Conservation (phyloP, 2,329 filamentous ascomycete species). For the Sporothrix brasiliensis region DNA sequence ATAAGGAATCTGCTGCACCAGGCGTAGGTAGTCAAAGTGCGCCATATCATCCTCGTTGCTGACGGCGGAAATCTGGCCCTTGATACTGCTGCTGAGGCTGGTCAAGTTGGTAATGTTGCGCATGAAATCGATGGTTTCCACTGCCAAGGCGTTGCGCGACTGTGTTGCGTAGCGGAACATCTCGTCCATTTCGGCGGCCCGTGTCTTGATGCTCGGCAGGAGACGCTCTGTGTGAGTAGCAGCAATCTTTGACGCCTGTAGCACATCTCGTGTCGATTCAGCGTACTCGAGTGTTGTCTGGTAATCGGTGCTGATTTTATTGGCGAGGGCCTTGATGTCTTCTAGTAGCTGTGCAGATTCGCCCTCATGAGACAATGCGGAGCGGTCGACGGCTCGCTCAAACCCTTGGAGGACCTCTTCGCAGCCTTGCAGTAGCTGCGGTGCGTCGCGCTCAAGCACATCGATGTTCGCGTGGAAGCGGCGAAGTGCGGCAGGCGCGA, state of each 20-base stretch:
- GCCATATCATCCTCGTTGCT: constrained; percentile 75
- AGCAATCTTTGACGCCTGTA: constrained; percentile 65
- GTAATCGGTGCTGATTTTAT: constrained; percentile 85
- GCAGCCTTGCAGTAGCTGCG: constrained; percentile 63
- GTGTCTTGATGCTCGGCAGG: constrained; percentile 60
- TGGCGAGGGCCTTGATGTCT: constrained; percentile 83
- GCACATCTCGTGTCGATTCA: constrained; percentile 62
- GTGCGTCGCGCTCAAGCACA: constrained; percentile 63
- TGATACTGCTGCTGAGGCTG: constrained; percentile 70
- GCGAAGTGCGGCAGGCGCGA: constrained; percentile 61
- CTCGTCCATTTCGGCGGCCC: constrained; percentile 63
- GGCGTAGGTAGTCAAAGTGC: constrained; percentile 76
- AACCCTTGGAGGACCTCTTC: constrained; percentile 65
- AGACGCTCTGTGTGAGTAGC: constrained; percentile 65
- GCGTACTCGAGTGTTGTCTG: constrained; percentile 72
- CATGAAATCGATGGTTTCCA: constrained; percentile 73
- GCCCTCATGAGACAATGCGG: constrained; percentile 58
- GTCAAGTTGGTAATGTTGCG: constrained; percentile 80
- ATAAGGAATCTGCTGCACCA: constrained; percentile 80
- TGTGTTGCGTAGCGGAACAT: constrained; percentile 63
- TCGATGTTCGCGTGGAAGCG: constrained; percentile 63
- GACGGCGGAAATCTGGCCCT: constrained; percentile 70
- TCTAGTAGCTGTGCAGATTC: constrained; percentile 72
- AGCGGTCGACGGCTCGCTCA: constrained; percentile 59
- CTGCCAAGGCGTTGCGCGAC: constrained; percentile 68